Evolutionary conservation across 2,329 filamentous ascomycete species (phyloP), one percentile per base, ranked within the genome.

Genomic region (Claviceps quebecensis): DNA sequence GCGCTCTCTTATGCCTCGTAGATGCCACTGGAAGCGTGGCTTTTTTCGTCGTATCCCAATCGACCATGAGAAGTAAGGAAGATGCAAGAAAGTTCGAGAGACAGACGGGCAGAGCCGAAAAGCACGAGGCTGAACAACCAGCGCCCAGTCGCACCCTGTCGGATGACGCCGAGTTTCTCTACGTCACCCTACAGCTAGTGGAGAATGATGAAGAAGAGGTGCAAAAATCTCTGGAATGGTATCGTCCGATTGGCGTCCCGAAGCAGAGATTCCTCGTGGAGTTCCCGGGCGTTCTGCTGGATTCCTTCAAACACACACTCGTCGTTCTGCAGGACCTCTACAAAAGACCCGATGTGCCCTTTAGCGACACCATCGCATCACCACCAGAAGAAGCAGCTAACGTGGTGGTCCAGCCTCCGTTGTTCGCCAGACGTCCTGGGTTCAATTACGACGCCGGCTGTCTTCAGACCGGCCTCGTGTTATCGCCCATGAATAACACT

Each of bases 261-360:
- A 49, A 56, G 14, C 49, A 53, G 22, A 56, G 58, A 39, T 61
- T 57, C 16, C 66, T 84, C 1, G 69, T 84, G 1, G 81, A 84
- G 55, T 83, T 84, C 52, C 81, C 80, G 0, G 76, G 75, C 0
- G 66, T 84, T 4, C 61, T 84, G 2, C 65, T 82, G 2, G 71
- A 74, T 0, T 71, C 80, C 0, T 84, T 84, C 56, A 64, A 72
- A 26, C 75, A 77, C 26, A 81, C 75, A 0, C 66, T 84, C 0
- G 62, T 69, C 44, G 75, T 74, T 0, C 64, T 85, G 2, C 77
- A 84, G 58, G 59, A 63, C 1, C 77, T 82, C 67, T 70, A 69
- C 9, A 56, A 58, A 13, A 64, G 54, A 16, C 62, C 63, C 0
- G 58, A 69, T 34, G 54, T 81, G 2, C 77, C 78, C 1, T 78